Evolutionary conservation across 2,329 filamentous ascomycete genomes (phyloP), one percentile per base, ranked within the genome.

Genomic region (Blastomyces gilchristii): DNA sequence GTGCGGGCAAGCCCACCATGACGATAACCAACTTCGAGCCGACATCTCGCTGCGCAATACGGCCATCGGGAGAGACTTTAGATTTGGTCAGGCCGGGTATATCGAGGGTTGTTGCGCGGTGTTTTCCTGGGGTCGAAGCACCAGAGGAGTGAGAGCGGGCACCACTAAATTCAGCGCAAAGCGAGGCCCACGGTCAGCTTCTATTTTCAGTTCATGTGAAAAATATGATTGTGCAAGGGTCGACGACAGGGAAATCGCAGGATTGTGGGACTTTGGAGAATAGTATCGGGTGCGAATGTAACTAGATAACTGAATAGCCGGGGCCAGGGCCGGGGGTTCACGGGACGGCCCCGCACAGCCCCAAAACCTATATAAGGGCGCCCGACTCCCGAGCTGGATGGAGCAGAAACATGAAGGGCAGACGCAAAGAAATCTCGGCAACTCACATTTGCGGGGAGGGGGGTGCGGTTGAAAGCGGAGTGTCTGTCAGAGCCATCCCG

Each of bases 81-180:
- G 93, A 97, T 71, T 91, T 89, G 64, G 94, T 99, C 81, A 99
- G 86, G 68, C 94, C 94, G 63, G 94, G 94, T 65, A 99, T 97
- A 75, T 96, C 96, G 70, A 97, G 86, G 16, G 94, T 97, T 18
- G 94, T 97, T 11, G 94, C 91, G 75, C 95, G 91, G 28, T 87
- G 83, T 67, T 88, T 85, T 58, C 91, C 83, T 37, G 92, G 91
- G 6, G 92, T 96, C 34, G 87, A 86, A 60, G 81, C 82, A 64
- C 88, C 88, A 12, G 90, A 94, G 70, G 87, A 89, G 71, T 89
- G 87, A 71, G 88, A 80, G 65, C 87, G 75, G 0, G 88, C 86
- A 59, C 83, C 84, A 69, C 88, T 90, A 69, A 66, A 63, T 31
- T 31, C 39, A 31, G 12, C n/a, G 41, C n/a, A 45, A 6, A 34